A percentile compares a stretch with the other conserved stretches of the same genome.
Evolutionary conservation across 345 rosid genomes (phyloP).

Genomic region (Gossypium rotundifolium): DNA sequence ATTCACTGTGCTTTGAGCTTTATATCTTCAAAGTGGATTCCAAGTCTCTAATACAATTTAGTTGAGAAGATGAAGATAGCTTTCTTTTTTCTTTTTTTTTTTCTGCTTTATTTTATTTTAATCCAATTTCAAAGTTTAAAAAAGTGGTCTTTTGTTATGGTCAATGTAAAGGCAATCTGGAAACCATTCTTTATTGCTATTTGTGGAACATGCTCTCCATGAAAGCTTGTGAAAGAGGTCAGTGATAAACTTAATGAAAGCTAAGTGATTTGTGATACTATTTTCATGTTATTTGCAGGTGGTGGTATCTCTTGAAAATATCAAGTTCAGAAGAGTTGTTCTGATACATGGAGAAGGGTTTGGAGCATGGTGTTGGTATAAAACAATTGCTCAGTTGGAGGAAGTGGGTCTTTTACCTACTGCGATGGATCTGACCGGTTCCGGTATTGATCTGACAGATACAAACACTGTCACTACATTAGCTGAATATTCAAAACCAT

Average conservation of each 20-base stretch:
- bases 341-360: conserved; percentile 92
- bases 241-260: background rate
- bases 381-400: conserved; percentile 71
- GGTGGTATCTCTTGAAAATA: conserved; percentile 56
- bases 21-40: background rate
- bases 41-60: background rate
- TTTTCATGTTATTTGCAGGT: conserved; percentile 34
- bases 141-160: conserved; percentile 7
- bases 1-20: conserved; percentile 10
- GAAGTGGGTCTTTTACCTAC: conserved; percentile 71
- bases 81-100: background rate
- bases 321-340: conserved; percentile 53
- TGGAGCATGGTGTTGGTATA: conserved; percentile 99
- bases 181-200: background rate
- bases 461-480: conserved; percentile 57
- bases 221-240: background rate
- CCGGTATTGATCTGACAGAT: conserved; percentile 73
- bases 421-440: conserved; percentile 78
- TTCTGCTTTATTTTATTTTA: background rate
- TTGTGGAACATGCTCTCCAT: background rate
- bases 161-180: background rate
- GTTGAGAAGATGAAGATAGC: background rate
- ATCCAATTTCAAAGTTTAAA: background rate
- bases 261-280: background rate
- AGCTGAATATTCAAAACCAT: conserved; percentile 78